Percentiles rank a stretch among this genome's conserved stretches.
Evolutionary conservation across 768 basidiomycete genomes (phyloP).

Genomic region (Naematelia aurantialba): DNA sequence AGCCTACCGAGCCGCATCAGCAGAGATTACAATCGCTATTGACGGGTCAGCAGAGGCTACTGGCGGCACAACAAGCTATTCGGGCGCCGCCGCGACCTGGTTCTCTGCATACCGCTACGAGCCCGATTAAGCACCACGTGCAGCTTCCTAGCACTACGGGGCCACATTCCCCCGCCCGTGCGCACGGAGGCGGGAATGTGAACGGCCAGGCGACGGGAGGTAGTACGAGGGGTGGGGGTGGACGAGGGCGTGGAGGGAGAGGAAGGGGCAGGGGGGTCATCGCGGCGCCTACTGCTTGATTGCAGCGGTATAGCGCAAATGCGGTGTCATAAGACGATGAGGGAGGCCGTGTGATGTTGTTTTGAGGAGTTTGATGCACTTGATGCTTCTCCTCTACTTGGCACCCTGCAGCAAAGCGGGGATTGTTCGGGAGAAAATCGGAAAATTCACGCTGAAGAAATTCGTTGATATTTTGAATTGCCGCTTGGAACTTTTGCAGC

Average conservation of each 20-base stretch:
- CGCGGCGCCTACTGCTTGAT: slow-evolving; percentile 2
- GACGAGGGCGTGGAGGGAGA: slow-evolving; percentile 8
- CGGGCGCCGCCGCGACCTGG: background rate
- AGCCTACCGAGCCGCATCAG: slow-evolving; percentile 10
- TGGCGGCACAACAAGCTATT: slow-evolving; percentile 11
- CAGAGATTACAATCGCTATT: slow-evolving; percentile 11
- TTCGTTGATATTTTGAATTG: background rate
- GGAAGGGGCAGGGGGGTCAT: slow-evolving; percentile 8
- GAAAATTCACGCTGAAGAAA: background rate
- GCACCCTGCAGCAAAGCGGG: too few species aligned
- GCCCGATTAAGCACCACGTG: background rate
- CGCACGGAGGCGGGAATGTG: background rate
- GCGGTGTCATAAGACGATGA: background rate
- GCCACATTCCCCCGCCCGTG: slow-evolving; percentile 2
- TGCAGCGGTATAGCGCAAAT: background rate
- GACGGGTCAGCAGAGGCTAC: slow-evolving; percentile 8
- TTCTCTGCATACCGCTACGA: background rate
- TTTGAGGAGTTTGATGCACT: slow-evolving; percentile 1
- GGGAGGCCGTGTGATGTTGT: background rate
- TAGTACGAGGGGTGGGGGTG: slow-evolving; percentile 7
- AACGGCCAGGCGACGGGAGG: too few species aligned
- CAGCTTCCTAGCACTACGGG: background rate
- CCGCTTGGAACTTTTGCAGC: too few species aligned
- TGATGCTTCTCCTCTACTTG: slow-evolving; percentile 1
- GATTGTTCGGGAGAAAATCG: background rate